Evolutionary conservation across 2,329 filamentous ascomycete species (phyloP).

Genomic region (Clarireedia hainanense): DNA sequence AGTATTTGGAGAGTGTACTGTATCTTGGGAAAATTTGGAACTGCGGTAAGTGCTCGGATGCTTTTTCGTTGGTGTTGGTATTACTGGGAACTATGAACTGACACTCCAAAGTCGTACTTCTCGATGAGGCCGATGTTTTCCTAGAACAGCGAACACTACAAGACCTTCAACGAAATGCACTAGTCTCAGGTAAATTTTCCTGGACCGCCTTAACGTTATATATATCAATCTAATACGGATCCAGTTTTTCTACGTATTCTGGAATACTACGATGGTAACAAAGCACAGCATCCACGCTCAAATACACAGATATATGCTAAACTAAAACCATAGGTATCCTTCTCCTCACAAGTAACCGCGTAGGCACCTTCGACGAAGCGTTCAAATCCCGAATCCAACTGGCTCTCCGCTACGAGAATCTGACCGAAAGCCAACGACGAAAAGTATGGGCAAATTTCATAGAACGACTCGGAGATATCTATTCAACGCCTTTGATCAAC

Average conservation of each 20-base stretch:
- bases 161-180: conserved; percentile 11
- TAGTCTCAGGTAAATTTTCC: conserved; percentile 7
- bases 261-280: conserved; percentile 23
- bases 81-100: no score
- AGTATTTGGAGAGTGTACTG: conserved; percentile 17
- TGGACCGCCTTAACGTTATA: no score
- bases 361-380: conserved; percentile 32
- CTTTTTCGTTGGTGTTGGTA: no score
- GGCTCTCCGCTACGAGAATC: conserved; percentile 23
- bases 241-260: conserved; percentile 31
- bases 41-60: background rate
- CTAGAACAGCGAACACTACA: conserved; percentile 9
- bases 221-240: no score
- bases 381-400: conserved; percentile 32
- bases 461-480: background rate
- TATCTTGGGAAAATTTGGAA: conserved; percentile 14
- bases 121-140: conserved; percentile 23
- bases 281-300: no score
- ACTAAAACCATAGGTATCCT: conserved; percentile 28
- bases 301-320: no score
- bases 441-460: conserved; percentile 15
- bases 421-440: background rate
- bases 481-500: background rate
- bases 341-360: conserved; percentile 35
- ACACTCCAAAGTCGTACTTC: conserved; percentile 14